Evolutionary conservation across 495 filamentous ascomycete species (phyloP), one percentile per base, ranked within the genome.

Genomic region (Pseudevernia furfuracea): DNA sequence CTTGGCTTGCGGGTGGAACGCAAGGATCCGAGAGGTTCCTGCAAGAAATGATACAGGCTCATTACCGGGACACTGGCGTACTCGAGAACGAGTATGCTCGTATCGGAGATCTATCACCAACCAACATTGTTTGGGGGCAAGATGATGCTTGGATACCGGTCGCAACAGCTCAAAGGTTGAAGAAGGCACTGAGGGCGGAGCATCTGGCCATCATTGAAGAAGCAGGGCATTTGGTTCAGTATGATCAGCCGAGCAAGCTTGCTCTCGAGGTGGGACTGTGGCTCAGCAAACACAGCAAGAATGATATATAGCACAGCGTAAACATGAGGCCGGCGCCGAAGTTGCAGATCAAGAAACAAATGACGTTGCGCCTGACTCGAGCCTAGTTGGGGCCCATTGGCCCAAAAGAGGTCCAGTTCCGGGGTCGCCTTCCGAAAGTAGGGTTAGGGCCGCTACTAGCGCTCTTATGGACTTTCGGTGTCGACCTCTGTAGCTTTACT

Each of bases 201-300:
- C 61, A 68, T 58, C 67, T 74, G 30, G 71, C 70, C 28, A 21
- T 74, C 28, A 70, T 77, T 52, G 72, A 76, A 8, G 69, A 66
- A 15, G 75, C 73, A 8, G 75, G 75, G 0, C 75, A 76, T 71
- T 49, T 76, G 64, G 63, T 74, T 0, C 73, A 74, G 72, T 72
- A 67, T 66, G 75, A 77, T 63, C 73, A 77, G 56, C 66, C 65
- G 41, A 70, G 62, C 23, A 67, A 56, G 25, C 60, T 77, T 17
- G 72, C 67, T 19, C 64, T 72, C n/a, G 74, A 76, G 52, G 36
- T 75, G 21, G 70, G 63, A 0, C 63, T 58, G 62, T 75, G 59
- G 59, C 46, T 60, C n/a, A 39, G 36, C 19, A 52, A 53, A 53
- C 49, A 53, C 14, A 53, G 49, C 28, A 25, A 49, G 46, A 49